Percentiles rank a stretch among this genome's conserved stretches.
These are phyloP conservation scores for Lasiosphaeria hispida DNA, from an alignment of 495 filamentous ascomycete genomes.

Conservation along the genomic window DNA sequence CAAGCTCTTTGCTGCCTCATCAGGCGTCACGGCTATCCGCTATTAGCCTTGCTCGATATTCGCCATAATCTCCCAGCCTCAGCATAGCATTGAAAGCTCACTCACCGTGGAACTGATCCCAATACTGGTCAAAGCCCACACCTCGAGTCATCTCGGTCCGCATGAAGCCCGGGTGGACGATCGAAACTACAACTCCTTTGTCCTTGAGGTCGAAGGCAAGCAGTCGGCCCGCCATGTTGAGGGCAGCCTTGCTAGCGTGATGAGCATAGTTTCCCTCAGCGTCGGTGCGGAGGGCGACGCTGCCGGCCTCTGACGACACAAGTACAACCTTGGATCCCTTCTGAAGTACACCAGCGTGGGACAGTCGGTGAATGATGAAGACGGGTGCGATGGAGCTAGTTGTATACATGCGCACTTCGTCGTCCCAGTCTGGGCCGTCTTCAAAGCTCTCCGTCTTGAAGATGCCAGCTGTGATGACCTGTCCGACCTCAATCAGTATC, in stretches of 20 bases:
- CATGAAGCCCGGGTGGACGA: conserved; percentile 76
- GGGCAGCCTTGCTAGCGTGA: conserved; percentile 68
- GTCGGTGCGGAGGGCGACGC: conserved; percentile 65
- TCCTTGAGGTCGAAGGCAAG: conserved; percentile 65
- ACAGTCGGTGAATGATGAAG: conserved; percentile 61
- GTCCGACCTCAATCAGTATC: neutral
- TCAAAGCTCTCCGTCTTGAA: conserved; percentile 61
- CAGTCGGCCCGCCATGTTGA: conserved; percentile 74
- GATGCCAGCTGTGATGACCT: conserved; percentile 66
- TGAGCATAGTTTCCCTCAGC: conserved; percentile 72
- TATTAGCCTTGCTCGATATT: neutral
- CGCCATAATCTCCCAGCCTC: conserved; percentile 1
- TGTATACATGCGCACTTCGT: conserved; percentile 69
- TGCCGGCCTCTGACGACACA: conserved; percentile 66
- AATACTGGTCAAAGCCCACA: conserved; percentile 70
- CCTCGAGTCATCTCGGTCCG: conserved; percentile 69
- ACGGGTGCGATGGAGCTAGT: conserved; percentile 64
- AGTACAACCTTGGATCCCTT: conserved; percentile 60
- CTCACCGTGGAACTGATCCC: conserved; percentile 59
- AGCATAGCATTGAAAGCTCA: conserved; percentile 33
- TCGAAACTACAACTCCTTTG: conserved; percentile 59
- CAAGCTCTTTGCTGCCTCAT: conserved; percentile 63
- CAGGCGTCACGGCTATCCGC: conserved; percentile 59
- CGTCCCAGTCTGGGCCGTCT: conserved; percentile 61
- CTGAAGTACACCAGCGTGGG: conserved; percentile 50